Base-by-base conservation (phyloP, 441 rosid genomes). In the Mallotus repandus region DNA sequence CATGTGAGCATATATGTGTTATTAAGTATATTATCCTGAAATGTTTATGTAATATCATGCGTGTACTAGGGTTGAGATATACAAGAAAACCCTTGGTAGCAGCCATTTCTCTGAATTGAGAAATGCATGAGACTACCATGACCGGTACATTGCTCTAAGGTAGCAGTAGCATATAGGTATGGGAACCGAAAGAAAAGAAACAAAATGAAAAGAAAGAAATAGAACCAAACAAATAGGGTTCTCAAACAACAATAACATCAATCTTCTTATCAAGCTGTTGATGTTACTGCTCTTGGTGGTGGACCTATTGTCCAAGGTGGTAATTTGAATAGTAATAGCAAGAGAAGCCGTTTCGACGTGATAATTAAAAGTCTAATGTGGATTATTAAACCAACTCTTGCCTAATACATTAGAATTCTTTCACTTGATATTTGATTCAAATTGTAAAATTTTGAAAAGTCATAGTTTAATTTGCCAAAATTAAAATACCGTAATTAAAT, bases 281-380 rank as follows among this genome's bases (percentile, higher is more conserved):
- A 94, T 8, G 97, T 94, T 21, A 87, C 96, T 21, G 86, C 86
- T 48, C 87, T 86, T 12, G 93, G 92, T 11, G 93, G 95, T 2
- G 84, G 76, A 53, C 67, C 85, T 16, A 52, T 90, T 43, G 32
- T 29, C 32, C 77, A 61, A 71, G 70, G 75, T 6, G 43, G 45
- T 8, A 76, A 69, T 14, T 25, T 9, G 21, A 69, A 9, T 29
- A 10, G 22, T 14, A 19, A 2, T 4, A 55, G 32, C 32, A 29
- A n/a, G 84, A 85, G 82, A 70, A 84, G 81, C 54, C 75, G 49
- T 22, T n/a, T n/a, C n/a, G n/a, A n/a, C n/a, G n/a, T n/a, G n/a
- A n/a, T n/a, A n/a, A n/a, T n/a, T n/a, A n/a, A n/a, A n/a, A n/a
- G n/a, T n/a, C n/a, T n/a, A n/a, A n/a, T n/a, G n/a, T n/a, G n/a